Base-by-base conservation (phyloP, 2,329 filamentous ascomycete genomes). In the Aspergillus sclerotialis region DNA sequence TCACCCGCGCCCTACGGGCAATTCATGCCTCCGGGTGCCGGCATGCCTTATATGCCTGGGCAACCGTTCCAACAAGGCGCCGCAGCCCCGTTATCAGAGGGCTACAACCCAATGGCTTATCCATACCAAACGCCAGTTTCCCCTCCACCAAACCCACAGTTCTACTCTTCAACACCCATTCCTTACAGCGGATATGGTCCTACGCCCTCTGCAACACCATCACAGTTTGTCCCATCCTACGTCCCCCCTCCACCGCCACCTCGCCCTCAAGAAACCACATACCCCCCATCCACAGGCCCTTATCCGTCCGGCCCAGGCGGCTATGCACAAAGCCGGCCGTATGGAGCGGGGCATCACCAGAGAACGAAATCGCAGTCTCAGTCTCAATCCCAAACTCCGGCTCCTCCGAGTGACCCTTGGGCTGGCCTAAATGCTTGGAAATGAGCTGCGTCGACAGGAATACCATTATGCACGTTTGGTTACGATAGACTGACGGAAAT, bases 351-450 rank as follows among this genome's bases (percentile, higher is more conserved):
- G 38, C 56, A 58, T 23, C 60, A 63, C 35, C 56, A 58, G 40
- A 58, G 57, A 30, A 45, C 50, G 8, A 58, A 60, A 30, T 64
- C 63, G 37, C 61, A 64, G 44, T 47, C 53, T 2, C 56, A 60
- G 39, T 26, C 36, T 13, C 49, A 51, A 35, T 44, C 53, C 32
- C 55, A 56, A 32, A 45, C 54, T 32, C 55, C 56, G 32, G 48
- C 56, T 18, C 50, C 49, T 28, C 42, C 52, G 9, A 49, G 52
- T 41, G 79, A 86, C 67, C 81, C 80, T 6, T 86, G 80, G 80
- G 79, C 80, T 11, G 81, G 80, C 4, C 57, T 86, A 46, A 81
- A 73, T 62, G 75, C 73, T 29, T 84, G 80, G 80, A 82, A 81
- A 56, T 83, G 43, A 55, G 36, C n/a, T n/a, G n/a, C n/a, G n/a